Percentiles rank a stretch among this genome's conserved stretches.
phyloP scores from a whole-genome alignment of 139 green algal species.

The Zygnema circumcarinatum region DNA sequence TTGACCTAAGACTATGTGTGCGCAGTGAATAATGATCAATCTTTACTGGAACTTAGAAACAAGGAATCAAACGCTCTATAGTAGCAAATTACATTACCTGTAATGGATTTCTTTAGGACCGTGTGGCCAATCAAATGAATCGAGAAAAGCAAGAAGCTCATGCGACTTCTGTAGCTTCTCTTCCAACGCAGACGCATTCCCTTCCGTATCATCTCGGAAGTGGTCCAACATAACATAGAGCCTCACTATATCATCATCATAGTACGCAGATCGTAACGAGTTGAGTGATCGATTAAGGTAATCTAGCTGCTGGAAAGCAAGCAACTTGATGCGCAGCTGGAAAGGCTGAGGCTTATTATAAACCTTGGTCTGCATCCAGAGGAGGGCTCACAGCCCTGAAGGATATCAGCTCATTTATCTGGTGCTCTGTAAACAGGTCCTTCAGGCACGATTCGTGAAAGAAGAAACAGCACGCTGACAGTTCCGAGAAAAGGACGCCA shows the following conservation, averaged over 20 bases:
- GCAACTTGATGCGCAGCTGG: slow-evolving; percentile 33
- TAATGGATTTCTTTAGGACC: slow-evolving; percentile 40
- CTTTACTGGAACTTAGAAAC: too few relatives aligned
- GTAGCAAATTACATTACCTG: too few relatives aligned
- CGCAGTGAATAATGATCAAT: too few relatives aligned
- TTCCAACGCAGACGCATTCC: background rate
- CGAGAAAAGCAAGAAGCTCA: slow-evolving; percentile 10
- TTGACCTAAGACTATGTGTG: too few relatives aligned
- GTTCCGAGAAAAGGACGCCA: too few relatives aligned
- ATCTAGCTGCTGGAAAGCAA: background rate
- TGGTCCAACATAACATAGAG: background rate
- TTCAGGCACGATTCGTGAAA: too few relatives aligned
- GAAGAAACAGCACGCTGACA: too few relatives aligned
- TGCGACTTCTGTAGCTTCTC: background rate
- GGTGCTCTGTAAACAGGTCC: too few relatives aligned
- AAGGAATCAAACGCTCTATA: too few relatives aligned
- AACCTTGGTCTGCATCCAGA: background rate
- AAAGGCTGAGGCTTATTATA: slow-evolving; percentile 1
- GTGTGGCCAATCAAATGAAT: slow-evolving; percentile 21
- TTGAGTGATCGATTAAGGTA: background rate
- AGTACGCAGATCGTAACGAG: background rate
- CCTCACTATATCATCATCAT: background rate
- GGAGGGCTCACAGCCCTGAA: too few relatives aligned
- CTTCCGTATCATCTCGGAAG: background rate
- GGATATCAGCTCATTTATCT: too few relatives aligned